phyloP scores from a whole-genome alignment of 768 basidiomycete genomes.

The Daedalea quercina region DNA sequence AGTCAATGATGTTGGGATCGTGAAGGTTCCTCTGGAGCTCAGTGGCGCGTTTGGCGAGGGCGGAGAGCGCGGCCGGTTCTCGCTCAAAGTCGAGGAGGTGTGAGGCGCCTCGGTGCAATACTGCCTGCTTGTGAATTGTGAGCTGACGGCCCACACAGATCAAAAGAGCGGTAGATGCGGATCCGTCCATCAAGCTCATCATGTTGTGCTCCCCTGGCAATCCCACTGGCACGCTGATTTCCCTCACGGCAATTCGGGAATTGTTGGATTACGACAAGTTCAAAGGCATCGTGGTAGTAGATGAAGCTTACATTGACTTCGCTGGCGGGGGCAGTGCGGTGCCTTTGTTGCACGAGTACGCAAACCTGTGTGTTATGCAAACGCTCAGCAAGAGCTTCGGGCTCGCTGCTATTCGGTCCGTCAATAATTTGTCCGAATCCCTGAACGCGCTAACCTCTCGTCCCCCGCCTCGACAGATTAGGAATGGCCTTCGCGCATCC shows the following conservation, averaged over 20 bases:
- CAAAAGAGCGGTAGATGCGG: slow-evolving; percentile 57
- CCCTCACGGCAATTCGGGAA: slow-evolving; percentile 58
- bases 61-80: slow-evolving; percentile 67
- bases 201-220: slow-evolving; percentile 98
- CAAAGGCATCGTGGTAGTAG: slow-evolving; percentile 89
- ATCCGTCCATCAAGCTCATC: slow-evolving; percentile 81
- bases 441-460: neutral
- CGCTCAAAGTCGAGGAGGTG: slow-evolving; percentile 69
- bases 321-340: slow-evolving; percentile 59
- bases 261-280: slow-evolving; percentile 76
- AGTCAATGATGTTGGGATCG: slow-evolving; percentile 84
- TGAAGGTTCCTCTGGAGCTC: slow-evolving; percentile 68
- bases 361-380: slow-evolving; percentile 91
- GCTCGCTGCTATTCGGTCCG: slow-evolving; percentile 88
- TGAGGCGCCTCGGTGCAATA: slow-evolving; percentile 15
- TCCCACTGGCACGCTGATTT: slow-evolving; percentile 85
- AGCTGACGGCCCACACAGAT: slow-evolving; percentile 37
- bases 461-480: too few relatives aligned
- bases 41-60: slow-evolving; percentile 59
- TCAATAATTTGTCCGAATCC: neutral
- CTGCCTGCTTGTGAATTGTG: neutral
- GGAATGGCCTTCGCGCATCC: slow-evolving; percentile 90
- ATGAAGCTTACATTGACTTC: slow-evolving; percentile 98
- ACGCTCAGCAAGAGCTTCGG: slow-evolving; percentile 97
- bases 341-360: slow-evolving; percentile 69